Evolutionary conservation across 164 flowering plant genomes (phyloP), one percentile per base, ranked within the genome.

Genomic region (Echeveria elegans): DNA sequence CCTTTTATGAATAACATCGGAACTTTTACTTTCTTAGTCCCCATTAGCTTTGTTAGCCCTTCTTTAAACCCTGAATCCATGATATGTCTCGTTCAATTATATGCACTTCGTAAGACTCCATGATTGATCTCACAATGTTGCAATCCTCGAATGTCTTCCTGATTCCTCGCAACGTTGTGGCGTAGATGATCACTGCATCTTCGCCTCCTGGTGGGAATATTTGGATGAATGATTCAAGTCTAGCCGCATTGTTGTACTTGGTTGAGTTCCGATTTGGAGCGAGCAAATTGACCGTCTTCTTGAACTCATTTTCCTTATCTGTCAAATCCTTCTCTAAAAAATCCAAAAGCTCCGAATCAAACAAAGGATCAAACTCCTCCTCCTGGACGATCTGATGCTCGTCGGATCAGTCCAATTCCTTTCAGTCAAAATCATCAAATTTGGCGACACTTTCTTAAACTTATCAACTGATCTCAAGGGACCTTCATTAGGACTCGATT

Each of bases 101-200:
- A 0, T 69, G 82, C 12, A 88, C 72, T 0, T 66, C 37, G 30
- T 87, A 77, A 1, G 91, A 88, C 62, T 86, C 88, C 18, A 89
- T 45, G 11, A 82, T 65, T 0, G 88, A 77, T 36, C 98, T 56
- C 0, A 85, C 92, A 0, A 18, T 71, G 73, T 93, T 93, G 77
- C 98, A 93, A 26, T 89, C 96, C 80, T 93, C 98, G 37, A 87
- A 93, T 0, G 98, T 93, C 74, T 89, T 90, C 72, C 98, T 71
- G 31, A 93, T 88, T 21, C 98, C 97, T 69, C 98, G 74, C 79
- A 90, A 69, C 2, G 98, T 89, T 0, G 98, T 93, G 1, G 96
- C 87, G 86, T 90, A 93, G 2, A 93, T 75, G 8, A 93, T 83
- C 0, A 93, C 92, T 1, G 82, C 66, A 41, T 83, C 82, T 69